Percentiles rank a stretch among this genome's conserved stretches.
These are phyloP conservation scores for Babesia divergens DNA, from an alignment of 169 alveolate genomes.

Conservation along the genomic window DNA sequence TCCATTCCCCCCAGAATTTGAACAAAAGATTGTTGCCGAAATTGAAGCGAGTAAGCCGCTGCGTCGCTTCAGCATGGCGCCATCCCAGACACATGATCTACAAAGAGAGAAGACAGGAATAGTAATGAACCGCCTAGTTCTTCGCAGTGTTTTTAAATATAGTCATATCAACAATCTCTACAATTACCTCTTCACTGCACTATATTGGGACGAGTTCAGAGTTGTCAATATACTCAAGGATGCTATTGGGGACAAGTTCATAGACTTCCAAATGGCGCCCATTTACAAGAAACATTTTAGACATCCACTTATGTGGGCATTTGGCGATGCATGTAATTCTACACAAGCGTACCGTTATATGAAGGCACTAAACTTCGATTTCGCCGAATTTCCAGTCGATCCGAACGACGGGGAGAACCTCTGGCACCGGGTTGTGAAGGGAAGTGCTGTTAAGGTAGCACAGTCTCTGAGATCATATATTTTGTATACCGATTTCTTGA, in stretches of 20 bases:
- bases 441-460: constrained; percentile 48
- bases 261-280: constrained; percentile 65
- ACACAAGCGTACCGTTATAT: constrained; percentile 44
- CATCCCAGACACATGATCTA: not conserved
- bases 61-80: constrained; percentile 15
- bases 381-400: constrained; percentile 51
- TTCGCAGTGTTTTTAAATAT: constrained; percentile 56
- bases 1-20: constrained; percentile 34
- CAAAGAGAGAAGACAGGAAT: constrained; percentile 10
- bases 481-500: constrained; percentile 38
- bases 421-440: constrained; percentile 67
- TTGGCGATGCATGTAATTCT: constrained; percentile 27
- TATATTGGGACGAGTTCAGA: constrained; percentile 69
- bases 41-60: constrained; percentile 29
- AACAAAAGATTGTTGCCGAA: constrained; percentile 15
- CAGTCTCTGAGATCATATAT: constrained; percentile 56
- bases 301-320: constrained; percentile 59
- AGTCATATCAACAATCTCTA: constrained; percentile 64
- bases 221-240: constrained; percentile 60
- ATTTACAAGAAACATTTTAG: not conserved
- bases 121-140: constrained; percentile 48
- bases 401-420: constrained; percentile 67
- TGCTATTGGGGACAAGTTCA: constrained; percentile 55
- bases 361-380: constrained; percentile 44
- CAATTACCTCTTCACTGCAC: constrained; percentile 60